Evolutionary conservation across 1,284 basidiomycete genomes (phyloP).

Genomic region (Peniophora sp.): DNA sequence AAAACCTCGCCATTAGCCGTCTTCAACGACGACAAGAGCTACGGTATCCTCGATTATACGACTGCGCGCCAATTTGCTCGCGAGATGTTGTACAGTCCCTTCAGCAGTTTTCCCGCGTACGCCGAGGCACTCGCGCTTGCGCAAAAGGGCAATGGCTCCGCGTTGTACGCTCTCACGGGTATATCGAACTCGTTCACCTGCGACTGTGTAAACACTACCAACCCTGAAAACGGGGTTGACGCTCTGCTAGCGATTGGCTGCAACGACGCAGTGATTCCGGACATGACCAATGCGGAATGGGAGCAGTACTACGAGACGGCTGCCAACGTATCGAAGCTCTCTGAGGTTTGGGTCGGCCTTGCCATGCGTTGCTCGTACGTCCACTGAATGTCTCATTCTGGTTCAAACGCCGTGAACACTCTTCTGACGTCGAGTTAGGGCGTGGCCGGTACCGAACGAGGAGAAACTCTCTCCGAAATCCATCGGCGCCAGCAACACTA

Average conservation of each 20-base stretch:
- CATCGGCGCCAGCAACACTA: neutral
- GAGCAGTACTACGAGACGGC: neutral
- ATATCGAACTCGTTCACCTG: neutral
- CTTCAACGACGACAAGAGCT: neutral
- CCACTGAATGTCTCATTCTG: neutral
- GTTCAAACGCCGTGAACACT: neutral
- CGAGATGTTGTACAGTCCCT: neutral
- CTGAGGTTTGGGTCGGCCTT: neutral
- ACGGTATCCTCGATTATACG: neutral
- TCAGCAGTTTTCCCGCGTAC: neutral
- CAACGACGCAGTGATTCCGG: neutral
- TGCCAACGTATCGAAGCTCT: neutral
- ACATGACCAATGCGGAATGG: neutral
- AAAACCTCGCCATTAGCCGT: neutral
- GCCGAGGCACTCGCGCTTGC: neutral
- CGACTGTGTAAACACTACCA: neutral
- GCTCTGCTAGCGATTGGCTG: neutral
- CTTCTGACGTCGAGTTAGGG: neutral
- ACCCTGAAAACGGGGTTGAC: neutral
- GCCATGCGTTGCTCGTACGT: neutral
- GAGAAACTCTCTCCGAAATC: neutral
- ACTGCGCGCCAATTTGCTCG: neutral
- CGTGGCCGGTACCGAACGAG: neutral
- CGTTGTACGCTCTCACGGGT: neutral
- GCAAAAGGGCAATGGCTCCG: neutral